Conservation (phyloP, 257 asterid genomes). For the Ajuga chamaepitys region DNA sequence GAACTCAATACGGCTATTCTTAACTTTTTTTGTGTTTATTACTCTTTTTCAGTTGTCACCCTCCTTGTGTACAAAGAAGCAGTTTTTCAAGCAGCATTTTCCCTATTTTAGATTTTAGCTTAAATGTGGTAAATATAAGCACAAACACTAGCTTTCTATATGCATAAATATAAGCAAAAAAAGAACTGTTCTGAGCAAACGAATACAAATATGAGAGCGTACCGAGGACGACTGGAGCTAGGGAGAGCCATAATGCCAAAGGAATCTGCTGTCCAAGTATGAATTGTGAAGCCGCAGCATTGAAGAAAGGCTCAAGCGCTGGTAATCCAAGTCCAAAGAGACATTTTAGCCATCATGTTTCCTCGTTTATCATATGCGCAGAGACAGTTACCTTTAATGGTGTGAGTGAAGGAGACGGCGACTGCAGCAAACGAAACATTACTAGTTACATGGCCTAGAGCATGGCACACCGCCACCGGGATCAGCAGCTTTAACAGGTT, state of each 20-base stretch:
- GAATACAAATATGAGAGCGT: conserved; percentile 15
- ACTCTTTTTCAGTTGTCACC: no score
- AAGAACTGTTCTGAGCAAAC: neutral
- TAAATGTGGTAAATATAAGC: no score
- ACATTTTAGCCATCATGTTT: neutral
- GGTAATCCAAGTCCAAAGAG: conserved; percentile 23
- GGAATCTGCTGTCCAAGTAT: conserved; percentile 93
- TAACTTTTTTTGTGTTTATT: no score
- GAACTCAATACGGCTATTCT: no score
- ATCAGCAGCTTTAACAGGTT: conserved; percentile 73
- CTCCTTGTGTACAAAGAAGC: no score
- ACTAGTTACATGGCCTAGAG: conserved; percentile 65
- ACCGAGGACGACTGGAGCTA: conserved; percentile 97
- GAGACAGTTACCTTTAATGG: conserved; percentile 57
- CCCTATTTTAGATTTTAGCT: no score
- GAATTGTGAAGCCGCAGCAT: conserved; percentile 97
- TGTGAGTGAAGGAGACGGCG: conserved; percentile 94
- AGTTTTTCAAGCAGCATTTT: no score
- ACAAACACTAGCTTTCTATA: no score
- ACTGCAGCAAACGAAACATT: conserved; percentile 87
- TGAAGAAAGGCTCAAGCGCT: conserved; percentile 99
- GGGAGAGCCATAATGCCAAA: conserved; percentile 69
- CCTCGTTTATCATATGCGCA: neutral
- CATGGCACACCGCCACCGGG: conserved; percentile 84
- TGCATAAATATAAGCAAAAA: neutral